These are phyloP conservation scores for Penicillium sp. DNA, from an alignment of 2,329 filamentous ascomycete genomes.

Conservation along the genomic window DNA sequence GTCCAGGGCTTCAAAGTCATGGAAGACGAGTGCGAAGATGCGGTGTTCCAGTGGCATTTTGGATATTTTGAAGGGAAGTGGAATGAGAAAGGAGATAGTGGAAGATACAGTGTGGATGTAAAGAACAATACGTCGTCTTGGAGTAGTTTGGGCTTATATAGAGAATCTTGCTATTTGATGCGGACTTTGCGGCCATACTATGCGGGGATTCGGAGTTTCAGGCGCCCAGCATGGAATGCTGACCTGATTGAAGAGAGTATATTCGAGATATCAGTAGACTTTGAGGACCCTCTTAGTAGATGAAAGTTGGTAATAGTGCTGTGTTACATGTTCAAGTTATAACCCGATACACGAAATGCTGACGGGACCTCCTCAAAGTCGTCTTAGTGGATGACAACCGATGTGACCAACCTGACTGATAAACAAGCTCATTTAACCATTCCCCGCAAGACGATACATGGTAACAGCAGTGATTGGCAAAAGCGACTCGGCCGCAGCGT, in stretches of 20 bases:
- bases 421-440: not conserved
- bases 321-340: not conserved
- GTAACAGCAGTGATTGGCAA: not conserved
- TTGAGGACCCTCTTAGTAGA: too few species aligned
- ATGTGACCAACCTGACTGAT: too few species aligned
- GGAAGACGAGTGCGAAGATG: slow-evolving; percentile 1
- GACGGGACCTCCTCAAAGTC: not conserved
- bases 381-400: too few species aligned
- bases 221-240: not conserved
- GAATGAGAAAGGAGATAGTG: not conserved
- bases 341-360: not conserved
- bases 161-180: not conserved
- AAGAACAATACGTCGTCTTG: not conserved
- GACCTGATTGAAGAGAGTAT: not conserved
- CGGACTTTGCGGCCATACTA: not conserved
- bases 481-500: not conserved
- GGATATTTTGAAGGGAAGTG: too few species aligned
- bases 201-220: not conserved
- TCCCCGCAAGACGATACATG: not conserved
- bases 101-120: not conserved
- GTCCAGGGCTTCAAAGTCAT: slow-evolving; percentile 2
- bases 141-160: not conserved
- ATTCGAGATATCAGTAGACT: too few species aligned
- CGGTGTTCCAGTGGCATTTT: not conserved
- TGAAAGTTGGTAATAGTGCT: too few species aligned